Conservation (phyloP, 2,329 filamentous ascomycete species). For the Curvularia sp. region DNA sequence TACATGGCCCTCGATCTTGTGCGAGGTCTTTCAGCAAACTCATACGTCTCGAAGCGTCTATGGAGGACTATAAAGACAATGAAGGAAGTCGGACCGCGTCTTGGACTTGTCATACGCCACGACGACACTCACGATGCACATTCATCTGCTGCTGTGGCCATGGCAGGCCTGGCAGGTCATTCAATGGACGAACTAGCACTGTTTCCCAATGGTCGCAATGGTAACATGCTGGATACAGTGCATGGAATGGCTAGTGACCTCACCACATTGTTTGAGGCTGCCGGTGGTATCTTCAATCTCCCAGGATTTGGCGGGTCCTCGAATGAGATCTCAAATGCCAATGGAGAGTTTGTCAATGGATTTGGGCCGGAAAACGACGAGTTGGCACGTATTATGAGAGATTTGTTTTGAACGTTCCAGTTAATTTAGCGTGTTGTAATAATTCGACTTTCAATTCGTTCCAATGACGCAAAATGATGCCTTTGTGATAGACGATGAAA, state of each 20-base stretch:
- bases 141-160: constrained; percentile 68
- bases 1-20: constrained; percentile 79
- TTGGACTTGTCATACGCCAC: constrained; percentile 64
- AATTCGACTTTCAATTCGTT: background rate
- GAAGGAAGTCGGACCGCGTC: constrained; percentile 73
- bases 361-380: constrained; percentile 67
- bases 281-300: constrained; percentile 57
- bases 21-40: constrained; percentile 73
- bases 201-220: constrained; percentile 51
- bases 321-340: constrained; percentile 44
- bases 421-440: background rate
- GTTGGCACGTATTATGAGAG: constrained; percentile 64
- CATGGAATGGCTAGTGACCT: constrained; percentile 69
- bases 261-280: constrained; percentile 68
- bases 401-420: constrained; percentile 58
- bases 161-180: constrained; percentile 70
- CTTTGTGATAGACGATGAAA: background rate
- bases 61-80: constrained; percentile 76
- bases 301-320: constrained; percentile 40
- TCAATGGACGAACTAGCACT: constrained; percentile 64
- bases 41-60: constrained; percentile 73
- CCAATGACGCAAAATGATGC: background rate
- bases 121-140: constrained; percentile 61
- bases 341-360: constrained; percentile 53
- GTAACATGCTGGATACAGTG: constrained; percentile 55